These are phyloP conservation scores for Lecanicillium sp. DNA, from an alignment of 2,329 filamentous ascomycete genomes.

Conservation along the genomic window DNA sequence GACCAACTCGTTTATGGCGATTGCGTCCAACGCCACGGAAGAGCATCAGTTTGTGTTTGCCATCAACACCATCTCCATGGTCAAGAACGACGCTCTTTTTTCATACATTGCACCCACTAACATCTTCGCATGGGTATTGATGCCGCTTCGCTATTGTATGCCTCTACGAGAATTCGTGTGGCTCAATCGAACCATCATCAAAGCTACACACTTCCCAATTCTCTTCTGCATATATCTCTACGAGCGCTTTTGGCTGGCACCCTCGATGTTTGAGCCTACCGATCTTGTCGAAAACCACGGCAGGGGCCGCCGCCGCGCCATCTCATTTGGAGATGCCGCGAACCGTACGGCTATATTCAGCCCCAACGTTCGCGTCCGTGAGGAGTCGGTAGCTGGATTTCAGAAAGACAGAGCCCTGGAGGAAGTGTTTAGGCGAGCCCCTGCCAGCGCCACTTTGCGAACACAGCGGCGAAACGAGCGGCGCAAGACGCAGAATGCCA, in stretches of 20 bases:
- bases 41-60: conserved; percentile 92
- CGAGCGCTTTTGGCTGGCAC: conserved; percentile 71
- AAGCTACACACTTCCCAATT: conserved; percentile 81
- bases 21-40: conserved; percentile 87
- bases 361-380: conserved; percentile 64
- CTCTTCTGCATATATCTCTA: conserved; percentile 83
- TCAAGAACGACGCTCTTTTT: conserved; percentile 95
- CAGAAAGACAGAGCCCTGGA: conserved; percentile 87
- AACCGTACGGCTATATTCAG: conserved; percentile 63
- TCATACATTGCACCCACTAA: conserved; percentile 90
- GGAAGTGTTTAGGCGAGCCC: conserved; percentile 77
- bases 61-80: conserved; percentile 95
- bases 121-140: conserved; percentile 82
- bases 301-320: conserved; percentile 41
- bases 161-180: conserved; percentile 76
- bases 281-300: conserved; percentile 74
- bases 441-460: conserved; percentile 55
- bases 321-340: conserved; percentile 53
- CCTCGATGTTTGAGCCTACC: conserved; percentile 71
- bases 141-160: conserved; percentile 74
- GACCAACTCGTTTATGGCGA: conserved; percentile 93
- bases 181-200: conserved; percentile 86
- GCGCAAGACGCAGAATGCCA: conserved; percentile 71
- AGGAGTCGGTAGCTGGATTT: conserved; percentile 82
- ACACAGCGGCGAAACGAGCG: conserved; percentile 58